Evolutionary conservation across 345 rosid genomes (phyloP).

Genomic region (Populus deltoides): DNA sequence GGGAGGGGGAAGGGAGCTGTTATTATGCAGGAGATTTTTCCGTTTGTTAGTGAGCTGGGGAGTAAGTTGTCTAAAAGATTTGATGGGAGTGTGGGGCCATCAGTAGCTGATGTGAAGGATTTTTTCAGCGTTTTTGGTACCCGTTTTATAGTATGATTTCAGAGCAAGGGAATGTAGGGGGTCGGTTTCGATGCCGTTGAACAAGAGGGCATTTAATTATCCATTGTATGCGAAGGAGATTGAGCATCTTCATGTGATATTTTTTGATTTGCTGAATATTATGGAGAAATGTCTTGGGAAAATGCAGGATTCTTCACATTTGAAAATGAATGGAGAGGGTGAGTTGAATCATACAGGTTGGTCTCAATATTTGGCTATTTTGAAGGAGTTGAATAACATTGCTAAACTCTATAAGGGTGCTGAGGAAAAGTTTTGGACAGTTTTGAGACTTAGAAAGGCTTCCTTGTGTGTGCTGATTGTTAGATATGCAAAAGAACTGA

Average conservation of each 20-base stretch:
- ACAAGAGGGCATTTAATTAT: constrained; percentile 25
- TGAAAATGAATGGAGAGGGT: constrained; percentile 36
- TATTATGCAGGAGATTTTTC: constrained; percentile 54
- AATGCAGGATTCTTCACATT: constrained; percentile 39
- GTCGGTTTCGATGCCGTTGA: constrained; percentile 46
- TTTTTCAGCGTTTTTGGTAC: constrained; percentile 59
- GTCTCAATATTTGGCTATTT: constrained; percentile 66
- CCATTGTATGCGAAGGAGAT: constrained; percentile 39
- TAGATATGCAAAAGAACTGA: constrained; percentile 61
- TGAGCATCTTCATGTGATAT: constrained; percentile 45
- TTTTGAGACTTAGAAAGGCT: constrained; percentile 44
- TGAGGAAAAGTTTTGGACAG: constrained; percentile 48
- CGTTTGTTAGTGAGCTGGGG: constrained; percentile 69
- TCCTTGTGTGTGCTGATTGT: constrained; percentile 53
- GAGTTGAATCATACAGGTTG: constrained; percentile 37
- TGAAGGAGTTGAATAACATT: constrained; percentile 67
- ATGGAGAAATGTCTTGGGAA: constrained; percentile 55
- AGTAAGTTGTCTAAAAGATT: constrained; percentile 43
- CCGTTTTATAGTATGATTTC: constrained; percentile 43
- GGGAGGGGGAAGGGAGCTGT: constrained; percentile 27
- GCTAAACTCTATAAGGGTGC: constrained; percentile 53
- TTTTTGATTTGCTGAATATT: constrained; percentile 34
- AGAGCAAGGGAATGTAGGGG: constrained; percentile 20
- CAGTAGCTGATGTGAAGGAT: constrained; percentile 47
- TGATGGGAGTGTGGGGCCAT: constrained; percentile 41